Evolutionary conservation across 345 rosid species (phyloP), one percentile per base, ranked within the genome.

Genomic region (Camelina hispida): DNA sequence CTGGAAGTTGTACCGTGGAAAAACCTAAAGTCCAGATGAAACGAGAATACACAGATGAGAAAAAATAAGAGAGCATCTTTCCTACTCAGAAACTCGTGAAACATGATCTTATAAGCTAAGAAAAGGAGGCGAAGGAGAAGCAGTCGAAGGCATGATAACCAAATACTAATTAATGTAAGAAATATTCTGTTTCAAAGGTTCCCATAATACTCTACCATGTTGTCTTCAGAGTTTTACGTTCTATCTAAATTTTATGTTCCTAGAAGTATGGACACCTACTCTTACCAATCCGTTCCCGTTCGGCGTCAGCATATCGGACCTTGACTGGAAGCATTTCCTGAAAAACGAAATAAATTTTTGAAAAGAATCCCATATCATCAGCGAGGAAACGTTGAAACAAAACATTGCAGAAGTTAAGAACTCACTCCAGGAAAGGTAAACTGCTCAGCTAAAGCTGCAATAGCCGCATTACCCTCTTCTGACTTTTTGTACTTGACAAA

Each of bases 341-440:
- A 69, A 66, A 18, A 70, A 74, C 34, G 22, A 54, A 54, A 37
- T 2, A 22, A 43, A 67, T 11, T 43, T 63, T 57, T 17, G 53
- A 47, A 28, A 58, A 51, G 57, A 25, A 20, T 66, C 35, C 23
- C 18, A 25, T 35, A 51, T 30, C n/a, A n/a, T n/a, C 62, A 68
- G 55, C 15, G 32, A 74, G 51, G 11, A 47, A 42, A 72, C 13
- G 23, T 47, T 28, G 0, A 53, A 43, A 62, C 14, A 55, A 66
- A 46, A 51, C 42, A 69, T 15, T 6, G 72, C n/a, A 30, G 72
- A 22, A 40, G 67, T 60, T 30, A 77, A 71, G 40, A 47, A 87
- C 93, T 80, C 65, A 93, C 97, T 84, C 97, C 97, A 38, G 93
- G 89, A 82, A 89, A 85, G 48, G 86, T 85, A 83, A 70, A 81